Evolutionary conservation across 177 flowering plant genomes (phyloP).

Genomic region (Vitis hybrid): DNA sequence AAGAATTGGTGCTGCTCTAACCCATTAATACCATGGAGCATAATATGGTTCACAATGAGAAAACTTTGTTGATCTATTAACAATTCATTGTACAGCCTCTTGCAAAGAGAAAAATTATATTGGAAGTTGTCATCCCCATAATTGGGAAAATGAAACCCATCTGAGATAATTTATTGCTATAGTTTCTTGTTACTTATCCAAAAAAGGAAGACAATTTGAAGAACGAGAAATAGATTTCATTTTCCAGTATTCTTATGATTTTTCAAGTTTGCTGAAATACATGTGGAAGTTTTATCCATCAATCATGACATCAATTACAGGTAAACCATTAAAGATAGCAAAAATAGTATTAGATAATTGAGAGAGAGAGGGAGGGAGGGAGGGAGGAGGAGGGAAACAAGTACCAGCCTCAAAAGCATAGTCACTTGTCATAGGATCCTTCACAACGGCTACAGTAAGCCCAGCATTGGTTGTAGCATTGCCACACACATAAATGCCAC

Average conservation of each 20-base stretch:
- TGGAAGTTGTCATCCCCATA: neutral
- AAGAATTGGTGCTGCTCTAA: neutral
- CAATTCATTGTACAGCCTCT: too few relatives aligned
- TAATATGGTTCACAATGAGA: too few relatives aligned
- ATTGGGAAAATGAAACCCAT: neutral
- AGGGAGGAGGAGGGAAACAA: neutral
- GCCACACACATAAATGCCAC: constrained; percentile 98
- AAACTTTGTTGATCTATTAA: too few relatives aligned
- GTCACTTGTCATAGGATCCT: constrained; percentile 87
- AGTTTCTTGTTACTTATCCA: too few relatives aligned
- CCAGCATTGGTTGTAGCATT: constrained; percentile 99
- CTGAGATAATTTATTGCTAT: too few relatives aligned
- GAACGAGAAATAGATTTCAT: neutral
- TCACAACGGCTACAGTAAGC: constrained; percentile 97
- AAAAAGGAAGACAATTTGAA: neutral
- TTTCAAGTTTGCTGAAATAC: neutral
- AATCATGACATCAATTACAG: neutral
- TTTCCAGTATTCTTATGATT: neutral
- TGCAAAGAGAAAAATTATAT: too few relatives aligned
- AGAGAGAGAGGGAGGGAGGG: neutral
- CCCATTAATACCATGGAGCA: neutral
- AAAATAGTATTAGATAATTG: neutral
- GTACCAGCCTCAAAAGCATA: constrained; percentile 99
- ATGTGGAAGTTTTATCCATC: neutral
- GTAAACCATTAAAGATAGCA: neutral